phyloP scores from a whole-genome alignment of 1,284 basidiomycete species.

The Volvariella volvacea region DNA sequence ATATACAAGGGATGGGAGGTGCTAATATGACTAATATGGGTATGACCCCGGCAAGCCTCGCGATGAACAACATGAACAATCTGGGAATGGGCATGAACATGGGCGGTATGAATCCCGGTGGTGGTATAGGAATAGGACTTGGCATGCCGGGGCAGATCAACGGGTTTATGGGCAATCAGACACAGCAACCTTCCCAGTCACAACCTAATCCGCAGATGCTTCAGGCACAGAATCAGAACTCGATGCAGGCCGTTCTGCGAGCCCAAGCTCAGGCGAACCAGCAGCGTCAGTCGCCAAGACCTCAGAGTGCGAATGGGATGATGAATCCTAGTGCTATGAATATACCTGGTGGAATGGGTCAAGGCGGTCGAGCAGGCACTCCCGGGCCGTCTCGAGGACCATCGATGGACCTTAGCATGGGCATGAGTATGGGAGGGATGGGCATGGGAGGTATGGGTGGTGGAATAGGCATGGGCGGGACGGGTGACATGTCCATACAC shows the following conservation, averaged over 20 bases:
- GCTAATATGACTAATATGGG: slow-evolving; percentile 11
- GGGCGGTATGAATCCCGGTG: slow-evolving; percentile 5
- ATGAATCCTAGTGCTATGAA: not conserved
- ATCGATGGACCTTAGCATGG: slow-evolving; percentile 6
- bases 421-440: slow-evolving; percentile 10
- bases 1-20: slow-evolving; percentile 12
- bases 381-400: not conserved
- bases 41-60: not conserved
- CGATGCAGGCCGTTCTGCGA: not conserved
- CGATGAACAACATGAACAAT: slow-evolving; percentile 11
- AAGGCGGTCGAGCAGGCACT: not conserved
- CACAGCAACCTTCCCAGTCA: slow-evolving; percentile 3
- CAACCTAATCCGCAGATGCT: slow-evolving; percentile 7
- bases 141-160: slow-evolving; percentile 5
- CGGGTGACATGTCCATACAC: not conserved
- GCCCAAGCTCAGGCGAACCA: not conserved
- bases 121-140: slow-evolving; percentile 8
- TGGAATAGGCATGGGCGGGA: slow-evolving; percentile 1
- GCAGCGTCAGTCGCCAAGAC: not conserved
- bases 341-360: not conserved
- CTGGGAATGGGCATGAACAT: slow-evolving; percentile 16
- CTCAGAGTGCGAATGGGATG: not conserved
- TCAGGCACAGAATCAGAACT: slow-evolving; percentile 1
- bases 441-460: slow-evolving; percentile 5
- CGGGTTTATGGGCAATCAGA: slow-evolving; percentile 2